phyloP scores from a whole-genome alignment of 2,329 filamentous ascomycete species.

The Fusarium protoensiforme region DNA sequence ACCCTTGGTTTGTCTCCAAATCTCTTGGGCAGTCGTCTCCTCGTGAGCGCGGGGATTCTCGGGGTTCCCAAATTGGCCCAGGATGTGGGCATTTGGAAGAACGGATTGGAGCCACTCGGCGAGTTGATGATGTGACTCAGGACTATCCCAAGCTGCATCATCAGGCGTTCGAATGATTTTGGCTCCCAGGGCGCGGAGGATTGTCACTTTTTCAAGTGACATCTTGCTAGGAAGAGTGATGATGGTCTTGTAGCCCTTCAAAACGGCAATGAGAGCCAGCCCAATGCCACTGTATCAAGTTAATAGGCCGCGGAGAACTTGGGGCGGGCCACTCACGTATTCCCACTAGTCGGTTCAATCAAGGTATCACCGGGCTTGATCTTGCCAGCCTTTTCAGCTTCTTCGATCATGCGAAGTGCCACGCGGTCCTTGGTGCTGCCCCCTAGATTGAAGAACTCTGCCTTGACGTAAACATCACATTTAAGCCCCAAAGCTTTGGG shows the following conservation, averaged over 20 bases:
- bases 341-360: conserved; percentile 96
- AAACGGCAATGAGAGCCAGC: conserved; percentile 89
- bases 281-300: conserved; percentile 75
- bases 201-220: conserved; percentile 96
- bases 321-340: conserved; percentile 67
- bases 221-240: conserved; percentile 99
- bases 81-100: conserved; percentile 92
- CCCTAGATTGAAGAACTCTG: conserved; percentile 91
- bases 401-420: conserved; percentile 94
- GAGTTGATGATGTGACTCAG: conserved; percentile 94
- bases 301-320: background rate
- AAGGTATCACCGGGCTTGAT: conserved; percentile 98
- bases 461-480: conserved; percentile 87
- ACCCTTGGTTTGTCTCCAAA: conserved; percentile 88
- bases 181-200: conserved; percentile 89
- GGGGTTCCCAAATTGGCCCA: conserved; percentile 91
- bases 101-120: conserved; percentile 82
- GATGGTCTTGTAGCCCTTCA: conserved; percentile 97
- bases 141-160: conserved; percentile 90
- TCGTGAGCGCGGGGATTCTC: conserved; percentile 95
- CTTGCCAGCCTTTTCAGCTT: conserved; percentile 88
- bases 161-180: conserved; percentile 97
- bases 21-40: conserved; percentile 83
- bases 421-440: conserved; percentile 95
- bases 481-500: conserved; percentile 91